phyloP scores from a whole-genome alignment of 176 grass and related monocot genomes.

The Phoenix roebelenii region DNA sequence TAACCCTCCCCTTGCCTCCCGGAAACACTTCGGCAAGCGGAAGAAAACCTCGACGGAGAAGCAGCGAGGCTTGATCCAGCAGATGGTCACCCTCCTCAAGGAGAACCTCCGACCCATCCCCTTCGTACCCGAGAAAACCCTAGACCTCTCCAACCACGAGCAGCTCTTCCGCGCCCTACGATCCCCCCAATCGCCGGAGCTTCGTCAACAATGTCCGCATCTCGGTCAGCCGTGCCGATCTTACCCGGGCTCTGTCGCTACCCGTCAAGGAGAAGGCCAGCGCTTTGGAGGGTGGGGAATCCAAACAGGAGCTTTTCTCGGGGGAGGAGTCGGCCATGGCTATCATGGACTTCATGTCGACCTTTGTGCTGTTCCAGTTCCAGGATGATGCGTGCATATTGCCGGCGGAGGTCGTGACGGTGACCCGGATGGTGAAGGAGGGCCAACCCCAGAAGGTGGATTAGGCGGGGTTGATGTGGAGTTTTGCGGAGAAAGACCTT shows the following conservation, averaged over 20 bases:
- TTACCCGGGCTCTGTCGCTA: constrained; percentile 47
- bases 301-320: constrained; percentile 16
- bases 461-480: constrained; percentile 69
- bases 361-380: constrained; percentile 47
- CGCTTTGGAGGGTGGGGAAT: background rate
- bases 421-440: constrained; percentile 49
- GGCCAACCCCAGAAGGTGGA: constrained; percentile 66
- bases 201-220: constrained; percentile 46
- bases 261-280: constrained; percentile 28
- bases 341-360: constrained; percentile 44
- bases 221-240: constrained; percentile 36
- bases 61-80: too few species aligned
- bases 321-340: constrained; percentile 30
- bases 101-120: too few species aligned
- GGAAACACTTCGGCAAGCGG: too few species aligned
- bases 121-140: too few species aligned
- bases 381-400: constrained; percentile 56
- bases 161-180: constrained; percentile 26
- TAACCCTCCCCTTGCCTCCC: too few species aligned
- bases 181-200: constrained; percentile 42
- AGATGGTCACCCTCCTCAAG: too few species aligned
- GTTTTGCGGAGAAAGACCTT: constrained; percentile 79
- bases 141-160: too few species aligned
- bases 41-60: too few species aligned
- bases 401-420: constrained; percentile 49